phyloP scores from a whole-genome alignment of 176 grass and related monocot genomes.

The Aegilops sharonensis region DNA sequence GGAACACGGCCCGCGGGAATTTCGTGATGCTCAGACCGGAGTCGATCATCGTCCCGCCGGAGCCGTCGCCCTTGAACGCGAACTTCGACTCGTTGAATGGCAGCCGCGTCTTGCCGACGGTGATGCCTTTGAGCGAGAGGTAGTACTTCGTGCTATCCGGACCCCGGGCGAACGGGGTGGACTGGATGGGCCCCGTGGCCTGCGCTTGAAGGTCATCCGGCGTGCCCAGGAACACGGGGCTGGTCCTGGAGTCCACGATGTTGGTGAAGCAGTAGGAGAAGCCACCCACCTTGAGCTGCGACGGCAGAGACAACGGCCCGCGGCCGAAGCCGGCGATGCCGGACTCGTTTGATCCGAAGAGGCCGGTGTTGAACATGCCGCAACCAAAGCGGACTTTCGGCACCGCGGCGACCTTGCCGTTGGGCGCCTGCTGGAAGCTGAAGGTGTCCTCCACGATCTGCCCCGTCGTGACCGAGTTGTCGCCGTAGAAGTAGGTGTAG shows the following conservation, averaged over 20 bases:
- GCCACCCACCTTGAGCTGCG: constrained; percentile 50
- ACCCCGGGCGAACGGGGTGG: too few relatives aligned
- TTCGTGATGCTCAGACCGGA: too few relatives aligned
- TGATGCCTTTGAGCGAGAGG: too few relatives aligned
- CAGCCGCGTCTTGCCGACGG: too few relatives aligned
- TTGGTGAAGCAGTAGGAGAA: constrained; percentile 73
- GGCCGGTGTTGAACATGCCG: constrained; percentile 27
- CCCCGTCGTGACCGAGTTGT: constrained; percentile 34
- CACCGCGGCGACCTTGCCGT: neutral
- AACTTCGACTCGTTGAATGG: too few relatives aligned
- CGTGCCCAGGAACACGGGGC: constrained; percentile 54
- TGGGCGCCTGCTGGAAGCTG: constrained; percentile 20
- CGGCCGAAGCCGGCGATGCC: constrained; percentile 69
- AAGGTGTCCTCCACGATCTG: constrained; percentile 42
- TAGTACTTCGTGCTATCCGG: too few relatives aligned
- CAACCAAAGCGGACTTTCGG: constrained; percentile 48
- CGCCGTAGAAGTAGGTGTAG: constrained; percentile 43
- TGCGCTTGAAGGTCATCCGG: constrained; percentile 18
- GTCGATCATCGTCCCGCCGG: too few relatives aligned
- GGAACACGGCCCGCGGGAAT: too few relatives aligned
- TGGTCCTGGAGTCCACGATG: constrained; percentile 26
- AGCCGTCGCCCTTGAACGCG: too few relatives aligned
- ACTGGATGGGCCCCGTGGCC: neutral
- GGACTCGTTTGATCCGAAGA: constrained; percentile 25
- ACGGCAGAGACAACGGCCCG: constrained; percentile 52